Conservation (phyloP, 345 rosid species). For the Linum tenue region DNA sequence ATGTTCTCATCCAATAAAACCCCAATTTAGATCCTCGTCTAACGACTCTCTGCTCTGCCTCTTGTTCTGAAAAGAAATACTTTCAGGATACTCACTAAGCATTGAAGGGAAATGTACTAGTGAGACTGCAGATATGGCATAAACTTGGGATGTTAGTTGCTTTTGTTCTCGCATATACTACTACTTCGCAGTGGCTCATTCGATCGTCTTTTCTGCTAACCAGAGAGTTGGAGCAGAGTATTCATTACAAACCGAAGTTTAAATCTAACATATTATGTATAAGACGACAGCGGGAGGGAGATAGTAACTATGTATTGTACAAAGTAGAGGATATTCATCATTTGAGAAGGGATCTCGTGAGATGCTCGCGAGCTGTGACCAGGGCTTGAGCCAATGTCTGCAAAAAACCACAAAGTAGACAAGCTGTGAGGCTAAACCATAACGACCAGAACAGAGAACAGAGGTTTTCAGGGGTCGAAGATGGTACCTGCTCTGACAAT, state of each 20-base stretch:
- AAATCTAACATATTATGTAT: no score
- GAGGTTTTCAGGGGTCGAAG: no score
- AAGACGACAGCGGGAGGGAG: no score
- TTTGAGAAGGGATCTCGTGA: constrained; percentile 68
- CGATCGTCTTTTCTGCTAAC: no score
- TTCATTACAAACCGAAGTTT: no score
- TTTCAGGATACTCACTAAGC: neutral
- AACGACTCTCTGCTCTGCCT: neutral
- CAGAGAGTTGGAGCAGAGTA: no score
- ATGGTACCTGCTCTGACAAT: constrained; percentile 68
- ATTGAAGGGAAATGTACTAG: neutral
- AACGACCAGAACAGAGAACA: no score
- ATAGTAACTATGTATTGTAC: neutral
- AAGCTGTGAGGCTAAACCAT: neutral
- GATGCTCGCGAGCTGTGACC: constrained; percentile 75
- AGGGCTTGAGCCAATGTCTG: constrained; percentile 79
- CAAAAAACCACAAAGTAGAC: neutral
- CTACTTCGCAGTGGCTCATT: no score
- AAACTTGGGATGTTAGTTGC: no score
- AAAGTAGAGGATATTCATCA: constrained; percentile 18
- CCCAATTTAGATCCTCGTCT: neutral
- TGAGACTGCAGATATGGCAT: no score
- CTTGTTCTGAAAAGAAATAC: neutral
- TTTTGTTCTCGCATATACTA: no score
- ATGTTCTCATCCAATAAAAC: constrained; percentile 45